Base-by-base conservation (phyloP, 1,284 basidiomycete genomes). In the Ceraceosorus bombacis region DNA sequence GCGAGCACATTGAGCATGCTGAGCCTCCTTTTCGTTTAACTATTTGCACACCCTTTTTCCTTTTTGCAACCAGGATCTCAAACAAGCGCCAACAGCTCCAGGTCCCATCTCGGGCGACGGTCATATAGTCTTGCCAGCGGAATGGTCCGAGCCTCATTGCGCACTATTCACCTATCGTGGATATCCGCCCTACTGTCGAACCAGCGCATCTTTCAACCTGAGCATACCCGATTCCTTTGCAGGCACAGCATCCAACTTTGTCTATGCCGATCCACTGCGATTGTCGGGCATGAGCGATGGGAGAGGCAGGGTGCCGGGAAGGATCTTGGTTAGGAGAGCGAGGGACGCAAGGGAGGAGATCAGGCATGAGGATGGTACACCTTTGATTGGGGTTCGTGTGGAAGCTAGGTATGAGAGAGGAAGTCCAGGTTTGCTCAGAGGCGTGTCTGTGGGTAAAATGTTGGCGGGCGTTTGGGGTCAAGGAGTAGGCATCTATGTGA, bases 21-120 rank as follows among this genome's bases (percentile, higher is more conserved):
- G 10, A 10, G 43, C 43, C 2, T 15, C 43, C 4, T 10, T 10
- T 15, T 27, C 3, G 1, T 27, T 27, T 27, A 3, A 3, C 27
- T 27, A 2, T 27, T 27, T 3, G 27, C 43, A 15, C 43, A 46
- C 10, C 43, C 15, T 38, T 41, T 13, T 61, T 58, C 27, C 58
- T 68, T 27, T 64, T 63, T 38, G 63, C 65, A 50, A 56, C 65
- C 53, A 67, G 67, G 63, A 61, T 65, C 57, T 69, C 65, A 15
- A 63, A 60, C 15, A 40, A 60, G 17, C 63, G 64, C 41, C 68
- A 10, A 52, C 60, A 37, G 63, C 64, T 27, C 69, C 69, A 1
- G 63, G 61, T 4, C 69, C 70, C 10, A 59, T 72, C 10, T 66
- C 68, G 36, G 63, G 70, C 49, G 70, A 72, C 48, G 70, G 70